These are phyloP conservation scores for Trichosporon sp. DNA, from an alignment of 1,284 basidiomycete genomes.

Conservation along the genomic window DNA sequence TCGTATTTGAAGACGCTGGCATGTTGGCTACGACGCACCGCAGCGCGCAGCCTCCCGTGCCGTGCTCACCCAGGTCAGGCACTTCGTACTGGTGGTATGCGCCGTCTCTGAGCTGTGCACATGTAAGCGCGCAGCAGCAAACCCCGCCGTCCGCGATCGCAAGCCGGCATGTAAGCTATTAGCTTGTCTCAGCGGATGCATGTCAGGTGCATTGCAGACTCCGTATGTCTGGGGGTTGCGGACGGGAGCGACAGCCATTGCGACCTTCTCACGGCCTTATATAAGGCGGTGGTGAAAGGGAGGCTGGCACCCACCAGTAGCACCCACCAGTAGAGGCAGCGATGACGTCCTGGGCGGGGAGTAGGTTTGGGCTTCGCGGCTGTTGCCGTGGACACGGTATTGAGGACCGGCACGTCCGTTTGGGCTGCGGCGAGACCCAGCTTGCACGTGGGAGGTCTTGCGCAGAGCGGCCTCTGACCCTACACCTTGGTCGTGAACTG, in stretches of 20 bases:
- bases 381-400: conserved; percentile 1
- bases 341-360: neutral
- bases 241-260: neutral
- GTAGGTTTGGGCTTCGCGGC: neutral
- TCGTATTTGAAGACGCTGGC: neutral
- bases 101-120: no score
- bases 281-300: neutral
- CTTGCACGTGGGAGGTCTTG: neutral
- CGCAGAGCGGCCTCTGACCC: neutral
- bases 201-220: neutral
- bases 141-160: no score
- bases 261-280: neutral
- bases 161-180: neutral
- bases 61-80: neutral
- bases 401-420: neutral
- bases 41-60: neutral
- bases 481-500: neutral
- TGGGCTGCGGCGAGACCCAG: neutral
- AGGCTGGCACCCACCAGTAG: neutral
- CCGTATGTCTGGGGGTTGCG: neutral
- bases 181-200: neutral
- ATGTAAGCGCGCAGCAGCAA: no score
- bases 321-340: neutral
- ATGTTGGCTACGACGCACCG: neutral
- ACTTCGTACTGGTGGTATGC: no score